These are phyloP conservation scores for Fraxinus ornus DNA, from an alignment of 305 asterid genomes.

Conservation along the genomic window DNA sequence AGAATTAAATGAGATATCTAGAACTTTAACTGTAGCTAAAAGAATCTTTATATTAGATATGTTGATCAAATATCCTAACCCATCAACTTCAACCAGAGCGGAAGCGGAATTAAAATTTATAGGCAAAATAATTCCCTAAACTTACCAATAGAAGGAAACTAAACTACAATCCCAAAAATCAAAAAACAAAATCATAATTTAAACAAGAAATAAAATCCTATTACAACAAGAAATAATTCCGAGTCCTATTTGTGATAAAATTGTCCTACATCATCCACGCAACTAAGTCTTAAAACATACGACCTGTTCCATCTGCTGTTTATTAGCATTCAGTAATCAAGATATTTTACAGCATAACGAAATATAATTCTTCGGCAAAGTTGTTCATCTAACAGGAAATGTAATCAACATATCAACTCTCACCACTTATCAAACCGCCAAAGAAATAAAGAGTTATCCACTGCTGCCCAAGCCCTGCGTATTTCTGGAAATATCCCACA, in stretches of 20 bases:
- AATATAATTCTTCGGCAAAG: constrained; percentile 8
- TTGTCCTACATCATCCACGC: neutral
- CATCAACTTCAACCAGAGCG: neutral
- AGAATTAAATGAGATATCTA: neutral
- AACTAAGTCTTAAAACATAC: neutral
- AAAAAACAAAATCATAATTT: neutral
- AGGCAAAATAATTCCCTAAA: neutral
- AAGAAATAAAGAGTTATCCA: constrained; percentile 84
- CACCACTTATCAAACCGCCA: constrained; percentile 99
- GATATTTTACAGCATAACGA: neutral
- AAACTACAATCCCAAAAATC: neutral
- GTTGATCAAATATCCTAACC: neutral
- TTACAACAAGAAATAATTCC: neutral
- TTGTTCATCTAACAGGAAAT: constrained; percentile 5
- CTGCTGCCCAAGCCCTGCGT: constrained; percentile 98
- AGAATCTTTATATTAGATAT: neutral
- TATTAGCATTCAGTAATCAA: constrained; percentile 15
- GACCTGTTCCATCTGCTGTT: neutral
- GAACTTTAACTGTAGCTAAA: neutral
- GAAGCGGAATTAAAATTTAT: no score
- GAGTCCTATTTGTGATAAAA: neutral
- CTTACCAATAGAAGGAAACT: neutral
- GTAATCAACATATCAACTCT: constrained; percentile 28
- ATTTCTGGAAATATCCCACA: constrained; percentile 98
- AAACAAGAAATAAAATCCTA: neutral